Percentiles rank a stretch among this genome's conserved stretches.
Conservation (phyloP, 2,329 filamentous ascomycete species). For the Penicillium palitans region DNA sequence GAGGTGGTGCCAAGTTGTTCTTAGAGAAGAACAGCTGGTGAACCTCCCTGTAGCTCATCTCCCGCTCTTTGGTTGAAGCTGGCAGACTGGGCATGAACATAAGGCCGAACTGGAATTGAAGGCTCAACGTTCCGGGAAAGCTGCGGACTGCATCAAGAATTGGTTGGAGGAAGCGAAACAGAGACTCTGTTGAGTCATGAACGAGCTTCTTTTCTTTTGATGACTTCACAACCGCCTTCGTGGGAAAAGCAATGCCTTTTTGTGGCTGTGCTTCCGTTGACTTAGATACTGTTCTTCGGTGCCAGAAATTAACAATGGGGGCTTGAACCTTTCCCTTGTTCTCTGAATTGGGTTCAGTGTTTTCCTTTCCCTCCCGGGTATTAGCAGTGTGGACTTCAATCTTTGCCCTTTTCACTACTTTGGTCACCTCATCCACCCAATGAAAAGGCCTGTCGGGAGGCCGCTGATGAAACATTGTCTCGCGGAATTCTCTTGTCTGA, state of each 20-base stretch:
- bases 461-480: conserved; percentile 6
- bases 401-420: not conserved
- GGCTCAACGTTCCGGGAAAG: conserved; percentile 36
- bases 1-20: conserved; percentile 28
- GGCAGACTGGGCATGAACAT: conserved; percentile 33
- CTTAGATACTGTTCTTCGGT: not conserved
- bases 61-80: conserved; percentile 11
- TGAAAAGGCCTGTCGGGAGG: not conserved
- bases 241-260: not conserved
- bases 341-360: not conserved
- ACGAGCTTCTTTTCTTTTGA: not conserved
- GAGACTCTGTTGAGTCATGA: conserved; percentile 9
- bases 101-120: conserved; percentile 43
- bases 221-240: not conserved
- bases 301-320: not conserved
- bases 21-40: conserved; percentile 38
- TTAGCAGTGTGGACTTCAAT: not conserved
- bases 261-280: not conserved
- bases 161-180: conserved; percentile 34
- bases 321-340: not conserved
- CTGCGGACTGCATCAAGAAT: conserved; percentile 35
- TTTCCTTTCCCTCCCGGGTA: not conserved
- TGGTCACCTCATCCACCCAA: not conserved
- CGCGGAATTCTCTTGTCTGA: not conserved
- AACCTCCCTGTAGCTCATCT: conserved; percentile 20